Evolutionary conservation across 495 filamentous ascomycete genomes (phyloP).

Genomic region (Daldinia caldariorum): DNA sequence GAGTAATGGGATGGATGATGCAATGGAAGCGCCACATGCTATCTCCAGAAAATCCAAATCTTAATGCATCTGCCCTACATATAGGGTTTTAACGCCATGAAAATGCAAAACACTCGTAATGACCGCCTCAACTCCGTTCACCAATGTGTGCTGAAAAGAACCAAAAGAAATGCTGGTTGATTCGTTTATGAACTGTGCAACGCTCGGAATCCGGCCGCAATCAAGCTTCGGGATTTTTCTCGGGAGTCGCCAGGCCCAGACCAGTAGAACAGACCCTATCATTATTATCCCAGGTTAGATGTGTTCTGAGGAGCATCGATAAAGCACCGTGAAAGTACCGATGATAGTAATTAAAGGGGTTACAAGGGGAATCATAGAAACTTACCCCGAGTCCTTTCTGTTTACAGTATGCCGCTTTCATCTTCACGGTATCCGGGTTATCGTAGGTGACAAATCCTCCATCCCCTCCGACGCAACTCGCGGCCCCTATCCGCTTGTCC

Average conservation of each 20-base stretch:
- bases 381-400: slow-evolving; percentile 74
- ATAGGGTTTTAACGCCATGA: slow-evolving; percentile 27
- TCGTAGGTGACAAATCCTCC: slow-evolving; percentile 91
- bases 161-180: background rate
- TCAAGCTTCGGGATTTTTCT: slow-evolving; percentile 71
- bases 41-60: slow-evolving; percentile 2
- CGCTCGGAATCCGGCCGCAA: slow-evolving; percentile 77
- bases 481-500: slow-evolving; percentile 71
- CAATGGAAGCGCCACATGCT: slow-evolving; percentile 11
- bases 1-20: slow-evolving; percentile 12
- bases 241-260: slow-evolving; percentile 81
- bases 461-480: slow-evolving; percentile 81
- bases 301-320: background rate
- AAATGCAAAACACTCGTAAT: slow-evolving; percentile 22
- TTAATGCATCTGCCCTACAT: slow-evolving; percentile 15
- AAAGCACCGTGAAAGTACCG: background rate
- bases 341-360: slow-evolving; percentile 6
- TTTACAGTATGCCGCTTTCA: slow-evolving; percentile 84
- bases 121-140: slow-evolving; percentile 26
- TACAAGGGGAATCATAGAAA: slow-evolving; percentile 16
- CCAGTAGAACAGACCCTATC: slow-evolving; percentile 87
- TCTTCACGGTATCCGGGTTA: slow-evolving; percentile 81
- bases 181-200: slow-evolving; percentile 64
- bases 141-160: background rate
- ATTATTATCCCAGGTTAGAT: slow-evolving; percentile 23